These are phyloP conservation scores for Omphalotus guepiniiformis DNA, from an alignment of 768 basidiomycete species.

Conservation along the genomic window DNA sequence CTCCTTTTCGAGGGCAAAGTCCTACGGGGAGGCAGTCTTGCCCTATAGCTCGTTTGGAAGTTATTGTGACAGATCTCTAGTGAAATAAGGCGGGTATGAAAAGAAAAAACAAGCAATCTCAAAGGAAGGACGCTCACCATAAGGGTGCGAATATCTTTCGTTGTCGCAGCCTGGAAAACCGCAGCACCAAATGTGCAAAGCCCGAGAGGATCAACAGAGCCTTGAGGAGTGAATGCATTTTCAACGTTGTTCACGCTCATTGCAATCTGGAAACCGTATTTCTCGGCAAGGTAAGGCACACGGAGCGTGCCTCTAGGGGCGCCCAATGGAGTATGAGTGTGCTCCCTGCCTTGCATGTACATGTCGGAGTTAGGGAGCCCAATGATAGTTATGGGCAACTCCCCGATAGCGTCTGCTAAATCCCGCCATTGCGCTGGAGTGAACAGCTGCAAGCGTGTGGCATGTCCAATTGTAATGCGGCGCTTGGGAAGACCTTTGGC, in stretches of 20 bases:
- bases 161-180: slow-evolving; percentile 54
- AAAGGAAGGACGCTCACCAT: slow-evolving; percentile 33
- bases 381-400: slow-evolving; percentile 49
- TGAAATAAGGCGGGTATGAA: slow-evolving; percentile 4
- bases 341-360: slow-evolving; percentile 59
- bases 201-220: slow-evolving; percentile 56
- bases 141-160: slow-evolving; percentile 40
- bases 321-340: slow-evolving; percentile 30
- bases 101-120: slow-evolving; percentile 7
- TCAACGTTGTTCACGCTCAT: slow-evolving; percentile 63
- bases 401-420: slow-evolving; percentile 34
- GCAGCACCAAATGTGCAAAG: slow-evolving; percentile 55
- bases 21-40: slow-evolving; percentile 17
- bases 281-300: slow-evolving; percentile 41
- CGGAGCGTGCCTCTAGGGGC: slow-evolving; percentile 53
- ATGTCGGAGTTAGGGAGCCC: slow-evolving; percentile 61
- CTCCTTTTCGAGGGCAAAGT: slow-evolving; percentile 35
- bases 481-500: slow-evolving; percentile 17
- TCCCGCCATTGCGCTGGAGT: slow-evolving; percentile 40
- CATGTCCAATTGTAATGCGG: slow-evolving; percentile 55
- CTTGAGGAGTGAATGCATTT: slow-evolving; percentile 69
- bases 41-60: slow-evolving; percentile 49
- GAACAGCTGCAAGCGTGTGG: slow-evolving; percentile 54
- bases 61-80: slow-evolving; percentile 49
- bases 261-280: slow-evolving; percentile 45